Evolutionary conservation across 768 basidiomycete genomes (phyloP).

Genomic region (Boletus sensibilis): DNA sequence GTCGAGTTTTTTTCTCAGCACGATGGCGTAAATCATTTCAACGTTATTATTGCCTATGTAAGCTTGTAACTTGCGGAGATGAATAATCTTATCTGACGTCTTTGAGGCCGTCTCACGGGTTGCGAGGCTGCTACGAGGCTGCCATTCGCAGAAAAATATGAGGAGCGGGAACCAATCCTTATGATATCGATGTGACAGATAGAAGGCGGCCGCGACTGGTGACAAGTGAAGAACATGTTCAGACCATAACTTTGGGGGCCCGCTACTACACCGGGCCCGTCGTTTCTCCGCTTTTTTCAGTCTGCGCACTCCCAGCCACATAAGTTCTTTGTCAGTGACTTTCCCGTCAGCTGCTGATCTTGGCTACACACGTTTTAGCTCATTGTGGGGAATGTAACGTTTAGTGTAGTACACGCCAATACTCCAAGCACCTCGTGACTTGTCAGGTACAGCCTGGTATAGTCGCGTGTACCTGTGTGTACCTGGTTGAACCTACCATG

Average conservation of each 20-base stretch:
- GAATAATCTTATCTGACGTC: conserved; percentile 10
- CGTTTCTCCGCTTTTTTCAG: not conserved
- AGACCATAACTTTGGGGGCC: not conserved
- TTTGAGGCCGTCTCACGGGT: conserved; percentile 13
- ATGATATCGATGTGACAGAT: conserved; percentile 11
- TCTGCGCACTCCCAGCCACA: not conserved
- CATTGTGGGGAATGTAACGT: conserved; percentile 26
- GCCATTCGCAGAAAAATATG: conserved; percentile 4
- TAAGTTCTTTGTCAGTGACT: not conserved
- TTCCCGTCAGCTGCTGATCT: conserved; percentile 13
- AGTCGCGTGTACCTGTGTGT: not conserved
- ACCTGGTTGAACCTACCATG: conserved; percentile 3
- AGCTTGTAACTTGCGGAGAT: conserved; percentile 9
- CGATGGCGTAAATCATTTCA: conserved; percentile 7
- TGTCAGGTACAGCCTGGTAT: not conserved
- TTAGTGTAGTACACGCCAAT: conserved; percentile 12
- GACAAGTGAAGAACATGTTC: conserved; percentile 7
- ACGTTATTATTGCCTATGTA: conserved; percentile 1
- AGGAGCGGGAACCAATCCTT: conserved; percentile 1
- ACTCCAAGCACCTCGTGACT: conserved; percentile 7
- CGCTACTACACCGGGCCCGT: not conserved
- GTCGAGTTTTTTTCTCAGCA: not conserved
- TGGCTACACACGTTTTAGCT: conserved; percentile 18
- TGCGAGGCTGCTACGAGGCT: not conserved
- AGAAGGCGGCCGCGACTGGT: conserved; percentile 10